phyloP scores from a whole-genome alignment of 495 filamentous ascomycete species.

The Neurospora hispaniola region DNA sequence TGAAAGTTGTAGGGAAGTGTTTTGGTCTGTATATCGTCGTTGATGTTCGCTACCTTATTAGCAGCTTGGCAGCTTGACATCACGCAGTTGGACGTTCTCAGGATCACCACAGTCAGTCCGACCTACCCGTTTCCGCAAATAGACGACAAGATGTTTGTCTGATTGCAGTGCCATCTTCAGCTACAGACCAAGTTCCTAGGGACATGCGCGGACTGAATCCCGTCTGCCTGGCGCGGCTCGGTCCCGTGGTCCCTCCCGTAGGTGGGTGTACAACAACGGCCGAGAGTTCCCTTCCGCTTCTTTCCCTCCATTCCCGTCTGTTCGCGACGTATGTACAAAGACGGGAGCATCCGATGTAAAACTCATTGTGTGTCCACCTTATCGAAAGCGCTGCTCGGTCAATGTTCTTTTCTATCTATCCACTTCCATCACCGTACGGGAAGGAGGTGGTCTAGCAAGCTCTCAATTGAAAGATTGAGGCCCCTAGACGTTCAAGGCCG shows the following conservation, averaged over 20 bases:
- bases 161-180: not conserved
- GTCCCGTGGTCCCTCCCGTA: not conserved
- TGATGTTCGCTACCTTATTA: not conserved
- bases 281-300: not conserved
- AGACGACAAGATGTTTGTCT: not conserved
- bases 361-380: not conserved
- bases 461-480: too few relatives aligned
- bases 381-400: not conserved
- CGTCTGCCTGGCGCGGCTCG: not conserved
- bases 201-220: not conserved
- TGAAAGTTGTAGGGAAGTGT: not conserved
- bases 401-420: not conserved
- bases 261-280: not conserved
- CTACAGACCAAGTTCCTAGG: not conserved
- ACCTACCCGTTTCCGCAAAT: not conserved
- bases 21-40: not conserved
- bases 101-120: not conserved
- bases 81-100: not conserved
- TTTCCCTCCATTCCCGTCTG: not conserved
- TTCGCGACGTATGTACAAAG: not conserved
- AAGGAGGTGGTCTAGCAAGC: too few relatives aligned
- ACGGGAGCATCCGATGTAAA: not conserved
- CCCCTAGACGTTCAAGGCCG: too few relatives aligned
- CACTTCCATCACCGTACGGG: not conserved
- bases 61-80: not conserved